A percentile compares a stretch with the other conserved stretches of the same genome.
These are phyloP conservation scores for Xanthoconium separans DNA, from an alignment of 1,284 basidiomycete species.

Conservation along the genomic window DNA sequence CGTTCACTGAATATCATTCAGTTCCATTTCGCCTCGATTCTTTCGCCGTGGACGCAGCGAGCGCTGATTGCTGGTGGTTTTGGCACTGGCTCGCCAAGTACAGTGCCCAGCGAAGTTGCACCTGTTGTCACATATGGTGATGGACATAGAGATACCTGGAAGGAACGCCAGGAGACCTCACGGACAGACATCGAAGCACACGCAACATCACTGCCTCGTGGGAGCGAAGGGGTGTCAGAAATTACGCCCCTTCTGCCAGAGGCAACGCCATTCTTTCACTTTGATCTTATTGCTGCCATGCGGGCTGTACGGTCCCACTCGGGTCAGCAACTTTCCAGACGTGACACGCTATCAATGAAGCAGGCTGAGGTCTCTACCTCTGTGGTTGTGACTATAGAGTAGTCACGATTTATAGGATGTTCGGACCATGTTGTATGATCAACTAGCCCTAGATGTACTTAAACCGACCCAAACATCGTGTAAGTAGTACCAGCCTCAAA, in stretches of 20 bases:
- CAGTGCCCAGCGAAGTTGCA: conserved; percentile 63
- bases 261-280: conserved; percentile 85
- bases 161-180: conserved; percentile 8
- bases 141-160: conserved; percentile 31
- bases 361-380: not conserved
- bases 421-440: no score
- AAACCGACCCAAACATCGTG: no score
- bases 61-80: conserved; percentile 89
- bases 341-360: conserved; percentile 14
- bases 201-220: conserved; percentile 23
- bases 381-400: not conserved
- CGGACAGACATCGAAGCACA: conserved; percentile 38
- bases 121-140: conserved; percentile 66
- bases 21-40: conserved; percentile 88
- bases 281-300: conserved; percentile 78
- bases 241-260: conserved; percentile 45
- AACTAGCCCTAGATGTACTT: no score
- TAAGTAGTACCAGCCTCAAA: no score
- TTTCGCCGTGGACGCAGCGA: conserved; percentile 93
- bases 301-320: conserved; percentile 57
- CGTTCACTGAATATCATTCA: conserved; percentile 27
- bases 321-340: not conserved
- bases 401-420: no score
- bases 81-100: conserved; percentile 55
- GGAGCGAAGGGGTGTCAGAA: conserved; percentile 6